A percentile compares a stretch with the other conserved stretches of the same genome.
phyloP scores from a whole-genome alignment of 768 basidiomycete genomes.

The Holtermannia corniformis region DNA sequence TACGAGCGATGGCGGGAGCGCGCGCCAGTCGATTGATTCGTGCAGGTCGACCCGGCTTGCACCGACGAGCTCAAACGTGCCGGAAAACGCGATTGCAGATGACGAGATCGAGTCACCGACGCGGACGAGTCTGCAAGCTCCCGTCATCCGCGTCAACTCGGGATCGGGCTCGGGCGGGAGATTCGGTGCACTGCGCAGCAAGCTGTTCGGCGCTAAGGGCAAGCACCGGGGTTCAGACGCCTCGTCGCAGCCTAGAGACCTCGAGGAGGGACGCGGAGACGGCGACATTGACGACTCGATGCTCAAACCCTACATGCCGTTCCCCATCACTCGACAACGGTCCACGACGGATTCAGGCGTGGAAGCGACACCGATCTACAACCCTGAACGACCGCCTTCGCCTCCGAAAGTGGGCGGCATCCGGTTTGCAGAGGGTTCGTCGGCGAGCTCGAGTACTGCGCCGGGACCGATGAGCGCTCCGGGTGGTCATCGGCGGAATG shows the following conservation, averaged over 20 bases:
- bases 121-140: not conserved
- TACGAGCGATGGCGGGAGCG: not conserved
- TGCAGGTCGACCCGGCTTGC: not conserved
- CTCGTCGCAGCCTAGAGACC: not conserved
- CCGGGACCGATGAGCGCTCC: conserved; percentile 13
- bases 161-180: not conserved
- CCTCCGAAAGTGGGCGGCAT: conserved; percentile 15
- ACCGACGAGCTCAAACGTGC: not conserved
- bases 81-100: not conserved
- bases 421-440: conserved; percentile 29
- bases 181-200: not conserved
- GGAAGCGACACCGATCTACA: conserved; percentile 8
- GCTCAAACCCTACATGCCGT: conserved; percentile 1
- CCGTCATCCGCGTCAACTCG: conserved; percentile 2
- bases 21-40: not conserved
- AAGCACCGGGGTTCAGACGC: not conserved
- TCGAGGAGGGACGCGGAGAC: conserved; percentile 3
- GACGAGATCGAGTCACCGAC: conserved; percentile 1
- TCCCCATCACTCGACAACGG: not conserved
- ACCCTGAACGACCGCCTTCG: conserved; percentile 8
- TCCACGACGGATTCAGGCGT: not conserved
- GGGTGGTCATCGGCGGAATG: not conserved
- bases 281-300: not conserved
- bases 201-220: not conserved
- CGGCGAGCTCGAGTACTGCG: conserved; percentile 28